A percentile compares a stretch with the other conserved stretches of the same genome.
These are phyloP conservation scores for Rhizoctonia solani DNA, from an alignment of 1,284 basidiomycete species.

Conservation along the genomic window DNA sequence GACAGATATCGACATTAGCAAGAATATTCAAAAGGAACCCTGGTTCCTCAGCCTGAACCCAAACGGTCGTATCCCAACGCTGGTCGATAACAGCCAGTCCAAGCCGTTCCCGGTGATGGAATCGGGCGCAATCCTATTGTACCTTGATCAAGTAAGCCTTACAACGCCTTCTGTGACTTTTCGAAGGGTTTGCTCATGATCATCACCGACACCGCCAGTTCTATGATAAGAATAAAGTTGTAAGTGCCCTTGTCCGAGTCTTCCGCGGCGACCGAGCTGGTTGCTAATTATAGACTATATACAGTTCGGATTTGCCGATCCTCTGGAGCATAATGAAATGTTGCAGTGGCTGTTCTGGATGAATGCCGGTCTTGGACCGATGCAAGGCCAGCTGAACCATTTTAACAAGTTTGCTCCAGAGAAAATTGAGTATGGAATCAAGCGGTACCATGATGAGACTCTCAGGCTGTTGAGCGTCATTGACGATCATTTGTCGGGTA, in stretches of 20 bases:
- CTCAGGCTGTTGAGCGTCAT: slow-evolving; percentile 23
- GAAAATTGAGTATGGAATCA: slow-evolving; percentile 28
- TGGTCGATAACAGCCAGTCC: slow-evolving; percentile 27
- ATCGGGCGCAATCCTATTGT: slow-evolving; percentile 26
- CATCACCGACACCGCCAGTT: neutral
- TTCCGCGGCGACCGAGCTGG: neutral
- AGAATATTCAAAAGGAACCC: slow-evolving; percentile 26
- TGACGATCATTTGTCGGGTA: slow-evolving; percentile 32
- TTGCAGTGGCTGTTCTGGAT: slow-evolving; percentile 32
- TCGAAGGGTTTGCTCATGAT: neutral
- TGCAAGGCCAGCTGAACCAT: slow-evolving; percentile 32
- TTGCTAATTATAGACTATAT: no score
- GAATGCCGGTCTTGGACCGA: slow-evolving; percentile 30
- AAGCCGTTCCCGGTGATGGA: slow-evolving; percentile 33
- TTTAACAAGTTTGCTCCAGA: slow-evolving; percentile 33
- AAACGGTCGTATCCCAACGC: slow-evolving; percentile 23
- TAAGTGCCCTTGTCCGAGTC: neutral
- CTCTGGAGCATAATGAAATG: slow-evolving; percentile 30
- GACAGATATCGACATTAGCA: slow-evolving; percentile 28
- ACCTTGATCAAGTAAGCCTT: slow-evolving; percentile 26
- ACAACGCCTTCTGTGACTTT: neutral
- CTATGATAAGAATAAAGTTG: slow-evolving; percentile 26
- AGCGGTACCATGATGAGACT: slow-evolving; percentile 31
- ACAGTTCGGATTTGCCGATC: slow-evolving; percentile 27
- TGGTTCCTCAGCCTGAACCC: slow-evolving; percentile 27